phyloP scores from a whole-genome alignment of 768 basidiomycete species.

The Mycena venus region DNA sequence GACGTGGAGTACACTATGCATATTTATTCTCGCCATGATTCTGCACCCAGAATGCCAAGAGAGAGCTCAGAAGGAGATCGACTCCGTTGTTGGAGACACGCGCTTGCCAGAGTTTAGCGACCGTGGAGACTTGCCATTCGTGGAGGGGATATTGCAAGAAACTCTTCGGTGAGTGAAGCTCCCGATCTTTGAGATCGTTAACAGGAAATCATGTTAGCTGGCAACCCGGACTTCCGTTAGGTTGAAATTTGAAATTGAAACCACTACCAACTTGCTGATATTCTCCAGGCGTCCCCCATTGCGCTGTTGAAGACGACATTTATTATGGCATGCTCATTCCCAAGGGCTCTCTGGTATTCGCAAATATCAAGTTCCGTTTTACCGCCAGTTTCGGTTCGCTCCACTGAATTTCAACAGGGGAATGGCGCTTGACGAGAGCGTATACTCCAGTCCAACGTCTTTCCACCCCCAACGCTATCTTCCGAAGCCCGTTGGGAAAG shows the following conservation, averaged over 20 bases:
- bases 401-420: constrained; percentile 26
- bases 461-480: constrained; percentile 46
- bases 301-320: constrained; percentile 45
- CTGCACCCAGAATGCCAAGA: constrained; percentile 46
- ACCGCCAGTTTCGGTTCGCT: too few relatives aligned
- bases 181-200: not conserved
- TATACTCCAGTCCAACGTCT: constrained; percentile 41
- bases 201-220: too few relatives aligned
- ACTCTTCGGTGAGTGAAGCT: not conserved
- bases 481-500: not conserved
- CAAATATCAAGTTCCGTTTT: constrained; percentile 34
- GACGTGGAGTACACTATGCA: constrained; percentile 16
- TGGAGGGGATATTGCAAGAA: constrained; percentile 17
- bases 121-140: constrained; percentile 36
- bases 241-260: not conserved
- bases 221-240: not conserved
- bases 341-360: too few relatives aligned
- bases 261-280: not conserved
- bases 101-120: constrained; percentile 43
- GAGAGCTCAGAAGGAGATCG: constrained; percentile 47
- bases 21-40: constrained; percentile 50
- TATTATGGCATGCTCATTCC: constrained; percentile 54
- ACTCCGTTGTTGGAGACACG: constrained; percentile 41
- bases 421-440: constrained; percentile 41
- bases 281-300: constrained; percentile 47